Conservation (phyloP, 305 asterid genomes). For the Solanum aculeatissimum region DNA sequence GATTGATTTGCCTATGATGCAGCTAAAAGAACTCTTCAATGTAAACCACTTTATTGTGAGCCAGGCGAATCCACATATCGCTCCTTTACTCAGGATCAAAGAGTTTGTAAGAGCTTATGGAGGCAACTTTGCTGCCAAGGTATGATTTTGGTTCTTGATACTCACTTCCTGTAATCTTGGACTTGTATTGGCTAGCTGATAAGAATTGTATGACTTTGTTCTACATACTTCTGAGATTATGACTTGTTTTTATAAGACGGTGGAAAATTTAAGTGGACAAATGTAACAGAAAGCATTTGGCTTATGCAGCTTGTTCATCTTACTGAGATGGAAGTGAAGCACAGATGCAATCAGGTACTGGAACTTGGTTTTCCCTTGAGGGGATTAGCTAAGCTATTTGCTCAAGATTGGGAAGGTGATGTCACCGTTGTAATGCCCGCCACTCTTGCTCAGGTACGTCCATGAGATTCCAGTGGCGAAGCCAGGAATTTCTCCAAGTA, state of each 20-base stretch:
- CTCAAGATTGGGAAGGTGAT: constrained; percentile 87
- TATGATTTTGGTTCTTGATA: constrained; percentile 2
- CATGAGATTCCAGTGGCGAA: neutral
- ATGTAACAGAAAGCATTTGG: neutral
- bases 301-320: constrained; percentile 59
- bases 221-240: neutral
- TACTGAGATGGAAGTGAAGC: constrained; percentile 75
- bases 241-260: neutral
- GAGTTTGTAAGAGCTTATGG: constrained; percentile 68
- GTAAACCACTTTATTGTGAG: constrained; percentile 79
- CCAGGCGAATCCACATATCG: constrained; percentile 77
- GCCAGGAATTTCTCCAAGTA: neutral
- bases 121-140: constrained; percentile 79
- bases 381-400: constrained; percentile 61
- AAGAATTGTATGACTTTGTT: neutral
- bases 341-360: constrained; percentile 63
- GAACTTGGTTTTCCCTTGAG: constrained; percentile 73
- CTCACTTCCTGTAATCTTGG: neutral
- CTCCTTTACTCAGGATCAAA: constrained; percentile 63
- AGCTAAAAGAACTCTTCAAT: constrained; percentile 69
- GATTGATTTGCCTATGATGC: constrained; percentile 78
- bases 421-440: constrained; percentile 81
- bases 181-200: neutral
- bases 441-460: constrained; percentile 59
- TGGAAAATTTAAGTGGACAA: neutral